Evolutionary conservation across 2,329 filamentous ascomycete species (phyloP).

Genomic region (Acrocalymma vagum): DNA sequence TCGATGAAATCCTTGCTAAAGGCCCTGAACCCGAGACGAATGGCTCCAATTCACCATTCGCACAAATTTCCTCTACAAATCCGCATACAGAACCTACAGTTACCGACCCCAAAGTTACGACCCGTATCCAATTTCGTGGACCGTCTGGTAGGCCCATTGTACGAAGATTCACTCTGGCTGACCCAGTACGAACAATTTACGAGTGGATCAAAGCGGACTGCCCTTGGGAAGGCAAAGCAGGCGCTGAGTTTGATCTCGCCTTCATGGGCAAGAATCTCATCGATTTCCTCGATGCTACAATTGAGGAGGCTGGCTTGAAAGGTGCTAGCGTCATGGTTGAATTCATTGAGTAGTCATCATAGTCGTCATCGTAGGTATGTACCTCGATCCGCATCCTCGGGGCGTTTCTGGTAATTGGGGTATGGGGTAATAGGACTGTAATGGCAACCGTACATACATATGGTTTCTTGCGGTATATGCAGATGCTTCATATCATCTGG

Average conservation of each 20-base stretch:
- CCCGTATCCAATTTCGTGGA: slow-evolving; percentile 85
- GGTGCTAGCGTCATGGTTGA: slow-evolving; percentile 97
- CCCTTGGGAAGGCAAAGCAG: slow-evolving; percentile 82
- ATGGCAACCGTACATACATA: too few species aligned
- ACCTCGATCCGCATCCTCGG: too few species aligned
- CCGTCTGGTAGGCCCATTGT: slow-evolving; percentile 81
- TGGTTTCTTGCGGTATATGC: too few species aligned
- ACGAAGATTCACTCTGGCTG: slow-evolving; percentile 79
- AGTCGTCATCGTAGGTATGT: too few species aligned
- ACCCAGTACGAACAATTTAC: slow-evolving; percentile 84
- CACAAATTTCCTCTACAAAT: slow-evolving; percentile 73
- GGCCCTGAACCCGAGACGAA: slow-evolving; percentile 33
- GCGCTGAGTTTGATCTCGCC: slow-evolving; percentile 85
- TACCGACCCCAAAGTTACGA: slow-evolving; percentile 74
- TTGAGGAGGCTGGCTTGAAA: slow-evolving; percentile 85
- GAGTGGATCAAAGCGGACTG: slow-evolving; percentile 92
- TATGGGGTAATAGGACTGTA: too few species aligned
- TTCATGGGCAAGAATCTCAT: slow-evolving; percentile 88
- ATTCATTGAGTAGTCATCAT: slow-evolving; percentile 57
- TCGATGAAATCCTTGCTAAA: slow-evolving; percentile 21
- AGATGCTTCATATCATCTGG: too few species aligned
- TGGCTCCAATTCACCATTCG: slow-evolving; percentile 63
- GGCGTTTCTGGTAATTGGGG: too few species aligned
- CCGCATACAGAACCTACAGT: slow-evolving; percentile 79
- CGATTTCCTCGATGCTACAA: slow-evolving; percentile 74